Evolutionary conservation across 2,329 filamentous ascomycete genomes (phyloP).

Genomic region (Trematosphaeria pertusa): DNA sequence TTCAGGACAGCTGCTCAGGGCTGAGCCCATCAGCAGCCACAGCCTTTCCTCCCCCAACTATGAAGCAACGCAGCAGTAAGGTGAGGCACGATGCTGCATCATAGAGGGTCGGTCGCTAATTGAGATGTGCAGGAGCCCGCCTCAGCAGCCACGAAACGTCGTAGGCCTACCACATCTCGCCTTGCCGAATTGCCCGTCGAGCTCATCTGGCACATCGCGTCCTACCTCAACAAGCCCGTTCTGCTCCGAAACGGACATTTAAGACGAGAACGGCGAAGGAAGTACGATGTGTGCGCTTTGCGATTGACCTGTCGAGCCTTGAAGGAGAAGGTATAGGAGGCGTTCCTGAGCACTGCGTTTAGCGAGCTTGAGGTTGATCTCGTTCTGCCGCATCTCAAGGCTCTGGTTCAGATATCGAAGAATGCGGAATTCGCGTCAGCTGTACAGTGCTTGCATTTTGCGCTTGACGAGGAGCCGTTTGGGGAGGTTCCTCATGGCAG

Average conservation of each 20-base stretch:
- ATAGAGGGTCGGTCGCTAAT: too few relatives aligned
- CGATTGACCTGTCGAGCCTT: not conserved
- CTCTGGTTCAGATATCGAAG: not conserved
- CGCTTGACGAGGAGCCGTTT: not conserved
- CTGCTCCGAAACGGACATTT: not conserved
- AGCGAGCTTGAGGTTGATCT: slow-evolving; percentile 1
- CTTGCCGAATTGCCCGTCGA: too few relatives aligned
- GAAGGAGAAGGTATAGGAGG: too few relatives aligned
- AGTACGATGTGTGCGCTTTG: not conserved
- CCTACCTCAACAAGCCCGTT: not conserved
- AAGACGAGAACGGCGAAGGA: not conserved
- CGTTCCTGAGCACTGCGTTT: too few relatives aligned
- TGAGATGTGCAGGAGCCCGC: too few relatives aligned
- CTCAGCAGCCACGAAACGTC: not conserved
- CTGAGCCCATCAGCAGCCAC: too few relatives aligned
- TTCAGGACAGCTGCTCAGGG: too few relatives aligned
- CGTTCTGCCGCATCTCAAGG: not conserved
- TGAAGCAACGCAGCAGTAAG: too few relatives aligned
- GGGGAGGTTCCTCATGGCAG: not conserved
- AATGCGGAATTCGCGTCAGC: not conserved
- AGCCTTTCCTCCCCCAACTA: too few relatives aligned
- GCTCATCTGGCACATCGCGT: too few relatives aligned
- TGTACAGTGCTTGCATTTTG: not conserved
- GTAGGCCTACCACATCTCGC: too few relatives aligned
- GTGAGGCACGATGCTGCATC: too few relatives aligned